phyloP scores from a whole-genome alignment of 2,329 filamentous ascomycete species.

The Cytospora schulzeri region DNA sequence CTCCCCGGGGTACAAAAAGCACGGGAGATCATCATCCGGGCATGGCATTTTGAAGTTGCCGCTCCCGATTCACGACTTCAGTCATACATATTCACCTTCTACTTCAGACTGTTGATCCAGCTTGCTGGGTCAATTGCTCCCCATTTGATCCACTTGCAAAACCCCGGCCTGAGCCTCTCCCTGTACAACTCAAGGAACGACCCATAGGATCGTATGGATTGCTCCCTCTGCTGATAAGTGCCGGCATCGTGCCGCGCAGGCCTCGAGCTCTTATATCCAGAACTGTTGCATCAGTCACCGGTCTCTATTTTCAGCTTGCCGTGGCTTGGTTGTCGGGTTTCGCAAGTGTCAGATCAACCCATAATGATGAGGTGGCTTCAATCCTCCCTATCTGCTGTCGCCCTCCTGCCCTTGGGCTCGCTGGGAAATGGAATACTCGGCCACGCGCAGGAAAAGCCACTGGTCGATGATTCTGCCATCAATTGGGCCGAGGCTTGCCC shows the following conservation, averaged over 20 bases:
- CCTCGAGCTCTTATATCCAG: neutral
- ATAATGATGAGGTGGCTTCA: conserved; percentile 13
- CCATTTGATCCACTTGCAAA: neutral
- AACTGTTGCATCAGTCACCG: neutral
- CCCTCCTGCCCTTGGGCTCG: conserved; percentile 4
- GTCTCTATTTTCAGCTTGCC: neutral
- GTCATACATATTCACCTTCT: neutral
- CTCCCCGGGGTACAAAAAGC: neutral
- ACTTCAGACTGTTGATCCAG: neutral
- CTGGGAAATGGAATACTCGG: conserved; percentile 14
- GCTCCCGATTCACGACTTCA: neutral
- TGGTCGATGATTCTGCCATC: conserved; percentile 36
- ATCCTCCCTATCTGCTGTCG: conserved; percentile 4
- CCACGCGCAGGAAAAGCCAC: conserved; percentile 35
- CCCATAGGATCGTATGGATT: neutral
- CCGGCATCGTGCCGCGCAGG: neutral
- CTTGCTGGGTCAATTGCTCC: neutral
- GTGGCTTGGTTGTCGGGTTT: neutral
- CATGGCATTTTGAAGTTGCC: conserved; percentile 7
- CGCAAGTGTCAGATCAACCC: neutral
- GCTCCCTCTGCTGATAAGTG: conserved; percentile 12
- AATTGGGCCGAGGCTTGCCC: conserved; percentile 54
- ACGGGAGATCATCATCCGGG: conserved; percentile 6
- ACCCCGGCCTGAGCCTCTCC: neutral
- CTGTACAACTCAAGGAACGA: neutral